Evolutionary conservation across 176 grass and related monocot species (phyloP), one percentile per base, ranked within the genome.

Genomic region (Pharus latifolius): DNA sequence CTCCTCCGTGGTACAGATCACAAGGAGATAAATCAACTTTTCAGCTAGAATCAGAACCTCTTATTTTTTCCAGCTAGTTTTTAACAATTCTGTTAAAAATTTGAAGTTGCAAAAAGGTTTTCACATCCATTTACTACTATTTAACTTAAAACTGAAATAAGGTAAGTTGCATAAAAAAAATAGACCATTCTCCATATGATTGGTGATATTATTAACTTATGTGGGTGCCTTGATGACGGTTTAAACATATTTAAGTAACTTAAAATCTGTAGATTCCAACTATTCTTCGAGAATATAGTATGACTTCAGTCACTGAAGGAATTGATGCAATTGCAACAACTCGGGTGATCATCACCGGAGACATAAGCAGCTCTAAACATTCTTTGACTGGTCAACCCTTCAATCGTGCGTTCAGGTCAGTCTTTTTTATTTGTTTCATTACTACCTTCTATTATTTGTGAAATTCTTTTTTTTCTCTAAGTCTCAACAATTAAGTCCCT

Each of bases 251-350:
- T n/a, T n/a, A 30, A 18, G 23, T 49, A 15, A 37, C 13, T 69
- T 84, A 23, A 23, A 41, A 75, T 52, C 1, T 72, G 22, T 74
- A 98, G 95, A 81, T 88, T 49, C 87, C 89, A 29, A 91, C 81
- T 20, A 29, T 83, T 75, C 87, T 98, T 58, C 72, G 63, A 73
- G 94, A 98, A 82, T 98, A 98, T 24, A 40, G 77, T 23, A 75
- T 98, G 87, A 98, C 58, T 67, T 80, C 89, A 17, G 94, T 98
- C 31, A 98, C 87, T 22, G 81, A 93, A 85, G 94, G 90, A 44
- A 98, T 98, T 54, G 89, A 98, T 72, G 94, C 94, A 68, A 93
- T 98, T 72, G 89, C 94, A 40, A 98, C 94, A 37, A 98, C 94
- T 59, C 40, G 89, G 42, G 89, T 97, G 6, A 80, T 85, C 13